phyloP scores from a whole-genome alignment of 345 rosid species.

The Salix brachista region DNA sequence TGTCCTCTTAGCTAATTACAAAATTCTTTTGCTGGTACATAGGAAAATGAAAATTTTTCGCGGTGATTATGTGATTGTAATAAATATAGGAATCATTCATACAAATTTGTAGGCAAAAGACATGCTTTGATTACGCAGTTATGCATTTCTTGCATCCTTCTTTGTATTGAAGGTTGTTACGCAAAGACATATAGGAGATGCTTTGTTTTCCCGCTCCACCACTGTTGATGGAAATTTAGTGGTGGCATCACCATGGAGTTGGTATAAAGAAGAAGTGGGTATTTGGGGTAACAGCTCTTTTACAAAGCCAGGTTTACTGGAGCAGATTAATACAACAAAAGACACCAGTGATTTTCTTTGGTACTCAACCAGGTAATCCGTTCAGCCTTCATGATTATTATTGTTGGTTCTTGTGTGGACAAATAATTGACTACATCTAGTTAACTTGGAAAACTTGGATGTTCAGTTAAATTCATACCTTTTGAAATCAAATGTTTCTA shows the following conservation, averaged over 20 bases:
- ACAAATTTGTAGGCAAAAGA: no score
- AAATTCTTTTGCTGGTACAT: no score
- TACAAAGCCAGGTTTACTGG: slow-evolving; percentile 36
- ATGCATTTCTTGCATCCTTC: neutral
- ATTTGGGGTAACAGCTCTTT: slow-evolving; percentile 48
- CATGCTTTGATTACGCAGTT: neutral
- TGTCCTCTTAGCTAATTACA: no score
- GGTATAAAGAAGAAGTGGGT: slow-evolving; percentile 54
- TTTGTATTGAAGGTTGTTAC: slow-evolving; percentile 44
- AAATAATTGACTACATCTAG: no score
- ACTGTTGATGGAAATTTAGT: slow-evolving; percentile 17
- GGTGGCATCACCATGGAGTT: slow-evolving; percentile 40
- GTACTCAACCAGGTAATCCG: slow-evolving; percentile 52
- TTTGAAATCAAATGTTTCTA: no score
- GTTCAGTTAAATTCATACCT: no score
- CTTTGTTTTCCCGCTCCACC: slow-evolving; percentile 18
- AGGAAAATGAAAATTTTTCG: no score
- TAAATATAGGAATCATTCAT: no score
- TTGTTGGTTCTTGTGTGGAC: no score
- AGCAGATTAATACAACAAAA: slow-evolving; percentile 59
- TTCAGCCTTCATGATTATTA: neutral
- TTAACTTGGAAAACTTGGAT: no score
- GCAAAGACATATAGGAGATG: slow-evolving; percentile 43
- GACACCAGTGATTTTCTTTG: slow-evolving; percentile 56
- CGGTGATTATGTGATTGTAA: no score